Evolutionary conservation across 352 stramenopile species (phyloP), one percentile per base, ranked within the genome.

Genomic region (Nothophytophthora sp.): DNA sequence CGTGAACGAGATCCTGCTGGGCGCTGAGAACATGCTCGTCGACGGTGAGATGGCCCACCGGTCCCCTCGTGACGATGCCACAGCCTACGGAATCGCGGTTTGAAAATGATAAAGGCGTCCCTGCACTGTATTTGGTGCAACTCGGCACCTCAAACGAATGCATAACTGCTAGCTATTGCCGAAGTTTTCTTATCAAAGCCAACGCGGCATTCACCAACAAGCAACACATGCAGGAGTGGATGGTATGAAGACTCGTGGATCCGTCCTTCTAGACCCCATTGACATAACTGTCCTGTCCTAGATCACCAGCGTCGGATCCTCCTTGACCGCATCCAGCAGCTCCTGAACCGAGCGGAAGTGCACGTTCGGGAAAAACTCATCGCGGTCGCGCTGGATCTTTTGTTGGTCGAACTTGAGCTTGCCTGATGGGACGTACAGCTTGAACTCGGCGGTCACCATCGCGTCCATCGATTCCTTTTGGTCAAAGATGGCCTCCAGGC

Each of bases 261-360:
- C 11, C 0, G 34, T 16, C 3, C 25, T 18, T 27, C 32, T 30
- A 19, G 50, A 23, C 1, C 20, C 18, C 25, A 54, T 8, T 5
- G 25, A 15, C 15, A 49, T 22, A 19, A 2, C 7, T 35, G 19
- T 23, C 30, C 40, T 35, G 4, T 1, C 25, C 55, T 49, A 68
- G 24, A 68, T 32, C 13, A 55, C 42, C 2, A 23, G 19, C 13
- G 52, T 63, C 5, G 65, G 56, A 37, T 66, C n/a, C 18, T 46
- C 30, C 50, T 68, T 55, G 13, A 53, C 52, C 13, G 39, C 49
- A 12, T 44, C 37, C 12, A 69, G 29, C 20, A 67, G n/a, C 6
- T 79, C 69, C 13, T 55, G 19, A 5, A 60, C 22, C 12, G 69
- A 67, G 32, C 49, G 53, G 12, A 80, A 76, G 29, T 60, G 61